Evolutionary conservation across 73 alveolate species (phyloP).

Genomic region (Blepharisma stoltei): DNA sequence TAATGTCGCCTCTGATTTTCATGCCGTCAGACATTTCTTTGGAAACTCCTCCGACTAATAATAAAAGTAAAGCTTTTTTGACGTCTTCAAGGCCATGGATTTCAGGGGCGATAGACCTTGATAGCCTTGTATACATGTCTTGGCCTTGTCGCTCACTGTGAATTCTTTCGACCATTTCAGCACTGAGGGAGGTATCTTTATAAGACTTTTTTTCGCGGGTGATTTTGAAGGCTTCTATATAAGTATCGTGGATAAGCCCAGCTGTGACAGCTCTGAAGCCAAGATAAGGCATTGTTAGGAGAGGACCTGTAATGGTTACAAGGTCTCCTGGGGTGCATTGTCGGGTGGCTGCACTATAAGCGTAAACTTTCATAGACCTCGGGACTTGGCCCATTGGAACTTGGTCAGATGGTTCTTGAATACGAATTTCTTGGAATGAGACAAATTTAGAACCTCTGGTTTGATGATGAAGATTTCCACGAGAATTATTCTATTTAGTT

Average conservation of each 20-base stretch:
- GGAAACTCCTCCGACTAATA: slow-evolving; percentile 92
- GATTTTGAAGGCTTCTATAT: slow-evolving; percentile 78
- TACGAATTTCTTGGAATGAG: slow-evolving; percentile 78
- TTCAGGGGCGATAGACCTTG: slow-evolving; percentile 96
- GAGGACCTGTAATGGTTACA: slow-evolving; percentile 80
- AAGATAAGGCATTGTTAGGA: slow-evolving; percentile 67
- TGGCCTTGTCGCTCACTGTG: slow-evolving; percentile 38
- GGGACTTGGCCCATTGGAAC: slow-evolving; percentile 97
- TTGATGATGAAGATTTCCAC: slow-evolving; percentile 80
- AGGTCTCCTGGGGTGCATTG: slow-evolving; percentile 94
- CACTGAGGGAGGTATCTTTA: slow-evolving; percentile 62
- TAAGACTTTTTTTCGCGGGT: slow-evolving; percentile 81
- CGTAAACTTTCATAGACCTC: slow-evolving; percentile 67
- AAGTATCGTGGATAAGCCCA: slow-evolving; percentile 80
- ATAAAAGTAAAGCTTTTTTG: slow-evolving; percentile 91
- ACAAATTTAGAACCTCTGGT: slow-evolving; percentile 82
- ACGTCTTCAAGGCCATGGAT: slow-evolving; percentile 95
- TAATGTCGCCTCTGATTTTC: slow-evolving; percentile 96
- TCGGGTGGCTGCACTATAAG: slow-evolving; percentile 71
- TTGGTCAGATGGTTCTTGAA: slow-evolving; percentile 87
- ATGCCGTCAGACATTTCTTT: slow-evolving; percentile 94
- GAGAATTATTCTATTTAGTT: too few species aligned
- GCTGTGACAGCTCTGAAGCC: slow-evolving; percentile 77
- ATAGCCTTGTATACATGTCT: slow-evolving; percentile 64
- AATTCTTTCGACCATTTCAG: slow-evolving; percentile 53